Evolutionary conservation across 2,329 filamentous ascomycete genomes (phyloP).

Genomic region (Paecilomyces sp.): DNA sequence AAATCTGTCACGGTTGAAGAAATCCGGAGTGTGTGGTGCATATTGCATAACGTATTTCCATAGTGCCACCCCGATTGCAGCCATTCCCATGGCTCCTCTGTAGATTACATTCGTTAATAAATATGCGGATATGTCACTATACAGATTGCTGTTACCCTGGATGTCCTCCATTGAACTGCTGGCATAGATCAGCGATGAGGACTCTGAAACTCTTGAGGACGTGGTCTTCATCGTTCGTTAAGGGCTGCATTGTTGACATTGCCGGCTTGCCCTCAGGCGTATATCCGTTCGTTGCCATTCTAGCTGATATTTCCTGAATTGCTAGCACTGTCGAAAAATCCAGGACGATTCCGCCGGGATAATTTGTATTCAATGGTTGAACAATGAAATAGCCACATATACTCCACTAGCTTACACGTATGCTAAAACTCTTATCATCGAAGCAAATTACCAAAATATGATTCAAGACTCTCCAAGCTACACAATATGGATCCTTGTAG

Average conservation of each 20-base stretch:
- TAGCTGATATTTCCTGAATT: neutral
- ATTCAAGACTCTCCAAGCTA: neutral
- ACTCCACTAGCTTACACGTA: neutral
- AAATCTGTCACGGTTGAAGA: slow-evolving; percentile 57
- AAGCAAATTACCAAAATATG: neutral
- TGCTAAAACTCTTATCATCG: neutral
- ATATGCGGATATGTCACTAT: no score
- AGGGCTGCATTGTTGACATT: neutral
- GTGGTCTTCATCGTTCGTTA: slow-evolving; percentile 27
- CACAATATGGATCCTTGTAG: neutral
- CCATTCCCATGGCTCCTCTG: slow-evolving; percentile 52
- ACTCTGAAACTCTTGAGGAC: slow-evolving; percentile 55
- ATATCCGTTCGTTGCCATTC: neutral
- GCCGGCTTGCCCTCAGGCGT: neutral
- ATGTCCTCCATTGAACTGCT: slow-evolving; percentile 64
- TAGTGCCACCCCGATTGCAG: slow-evolving; percentile 48
- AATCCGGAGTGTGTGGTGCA: slow-evolving; percentile 47
- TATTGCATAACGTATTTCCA: slow-evolving; percentile 60
- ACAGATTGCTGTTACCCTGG: slow-evolving; percentile 47
- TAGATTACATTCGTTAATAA: no score
- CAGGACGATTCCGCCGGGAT: neutral
- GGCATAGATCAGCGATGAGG: slow-evolving; percentile 60
- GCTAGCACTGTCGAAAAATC: neutral
- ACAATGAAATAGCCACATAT: neutral
- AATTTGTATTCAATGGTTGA: neutral